phyloP scores from a whole-genome alignment of 2,329 filamentous ascomycete species.

The Corynespora cassiicola region DNA sequence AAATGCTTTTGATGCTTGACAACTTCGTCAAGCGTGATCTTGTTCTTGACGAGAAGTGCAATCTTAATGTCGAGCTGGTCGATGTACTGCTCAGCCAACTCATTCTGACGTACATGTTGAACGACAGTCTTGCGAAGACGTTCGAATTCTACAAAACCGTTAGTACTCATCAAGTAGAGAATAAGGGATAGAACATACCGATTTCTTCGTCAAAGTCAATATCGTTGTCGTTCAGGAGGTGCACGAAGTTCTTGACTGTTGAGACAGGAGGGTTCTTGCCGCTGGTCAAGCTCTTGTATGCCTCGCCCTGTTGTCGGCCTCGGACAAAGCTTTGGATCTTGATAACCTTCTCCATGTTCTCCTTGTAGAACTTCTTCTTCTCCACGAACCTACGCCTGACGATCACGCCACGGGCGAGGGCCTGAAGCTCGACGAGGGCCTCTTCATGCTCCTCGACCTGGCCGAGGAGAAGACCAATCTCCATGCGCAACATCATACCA shows the following conservation, averaged over 20 bases:
- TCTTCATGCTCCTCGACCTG: conserved; percentile 85
- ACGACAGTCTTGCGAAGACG: conserved; percentile 93
- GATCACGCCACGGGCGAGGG: conserved; percentile 74
- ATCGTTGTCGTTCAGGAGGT: conserved; percentile 95
- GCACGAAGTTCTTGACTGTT: conserved; percentile 97
- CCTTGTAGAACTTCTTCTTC: conserved; percentile 86
- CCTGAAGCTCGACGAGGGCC: conserved; percentile 75
- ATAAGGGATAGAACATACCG: conserved; percentile 34
- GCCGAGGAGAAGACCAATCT: conserved; percentile 75
- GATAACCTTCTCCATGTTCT: conserved; percentile 99
- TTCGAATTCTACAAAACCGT: conserved; percentile 74
- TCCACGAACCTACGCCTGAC: conserved; percentile 79
- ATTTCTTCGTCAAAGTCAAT: conserved; percentile 99
- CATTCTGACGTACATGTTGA: conserved; percentile 95
- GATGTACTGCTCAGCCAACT: conserved; percentile 96
- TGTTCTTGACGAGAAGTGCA: conserved; percentile 97
- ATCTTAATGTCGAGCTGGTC: conserved; percentile 99
- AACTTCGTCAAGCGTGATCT: conserved; percentile 97
- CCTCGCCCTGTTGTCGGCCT: conserved; percentile 93
- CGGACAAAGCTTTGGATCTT: conserved; percentile 98
- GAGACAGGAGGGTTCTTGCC: conserved; percentile 97
- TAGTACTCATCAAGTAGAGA: conserved; percentile 14
- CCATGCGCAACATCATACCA: conserved; percentile 77
- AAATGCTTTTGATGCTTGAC: conserved; percentile 97
- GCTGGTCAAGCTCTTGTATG: conserved; percentile 94